Percentiles rank a stretch among this genome's conserved stretches.
Conservation (phyloP, 2,329 filamentous ascomycete genomes). For the Monilinia fructigena region DNA sequence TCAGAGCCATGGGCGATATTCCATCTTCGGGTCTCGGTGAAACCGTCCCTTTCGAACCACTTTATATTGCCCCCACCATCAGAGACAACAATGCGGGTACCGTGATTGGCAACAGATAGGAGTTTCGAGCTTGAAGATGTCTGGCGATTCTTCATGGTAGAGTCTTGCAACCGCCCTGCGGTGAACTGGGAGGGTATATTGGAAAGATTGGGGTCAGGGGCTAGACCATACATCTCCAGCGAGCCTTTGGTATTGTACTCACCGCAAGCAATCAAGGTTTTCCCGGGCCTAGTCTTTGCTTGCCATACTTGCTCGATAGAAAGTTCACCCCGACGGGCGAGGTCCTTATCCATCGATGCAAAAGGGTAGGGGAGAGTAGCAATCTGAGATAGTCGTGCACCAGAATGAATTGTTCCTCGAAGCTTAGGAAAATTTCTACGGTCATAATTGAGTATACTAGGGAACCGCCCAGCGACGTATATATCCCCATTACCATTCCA, state of each 20-base stretch:
- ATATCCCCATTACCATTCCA: slow-evolving; percentile 64
- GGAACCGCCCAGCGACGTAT: slow-evolving; percentile 84
- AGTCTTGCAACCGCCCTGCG: slow-evolving; percentile 45
- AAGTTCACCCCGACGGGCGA: slow-evolving; percentile 54
- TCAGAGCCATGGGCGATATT: slow-evolving; percentile 56
- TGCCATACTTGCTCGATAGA: slow-evolving; percentile 53
- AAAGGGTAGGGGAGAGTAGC: slow-evolving; percentile 67
- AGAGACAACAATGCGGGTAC: slow-evolving; percentile 76
- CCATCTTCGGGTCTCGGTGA: slow-evolving; percentile 56
- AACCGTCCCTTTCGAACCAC: slow-evolving; percentile 87
- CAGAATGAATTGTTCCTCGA: slow-evolving; percentile 77
- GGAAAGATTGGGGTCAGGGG: slow-evolving; percentile 37
- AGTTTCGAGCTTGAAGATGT: slow-evolving; percentile 79
- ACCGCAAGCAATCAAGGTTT: slow-evolving; percentile 77
- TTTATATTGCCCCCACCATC: slow-evolving; percentile 82
- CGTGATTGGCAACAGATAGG: slow-evolving; percentile 77
- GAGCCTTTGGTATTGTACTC: slow-evolving; percentile 92
- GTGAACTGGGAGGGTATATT: slow-evolving; percentile 38
- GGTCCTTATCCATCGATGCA: slow-evolving; percentile 59
- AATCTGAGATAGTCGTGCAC: slow-evolving; percentile 73
- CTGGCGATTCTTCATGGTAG: slow-evolving; percentile 73
- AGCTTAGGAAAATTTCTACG: slow-evolving; percentile 79
- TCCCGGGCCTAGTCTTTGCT: slow-evolving; percentile 54
- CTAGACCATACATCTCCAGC: slow-evolving; percentile 78
- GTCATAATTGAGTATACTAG: slow-evolving; percentile 69